A percentile compares a stretch with the other conserved stretches of the same genome.
phyloP scores from a whole-genome alignment of 345 rosid species.

The Ricinus communis region DNA sequence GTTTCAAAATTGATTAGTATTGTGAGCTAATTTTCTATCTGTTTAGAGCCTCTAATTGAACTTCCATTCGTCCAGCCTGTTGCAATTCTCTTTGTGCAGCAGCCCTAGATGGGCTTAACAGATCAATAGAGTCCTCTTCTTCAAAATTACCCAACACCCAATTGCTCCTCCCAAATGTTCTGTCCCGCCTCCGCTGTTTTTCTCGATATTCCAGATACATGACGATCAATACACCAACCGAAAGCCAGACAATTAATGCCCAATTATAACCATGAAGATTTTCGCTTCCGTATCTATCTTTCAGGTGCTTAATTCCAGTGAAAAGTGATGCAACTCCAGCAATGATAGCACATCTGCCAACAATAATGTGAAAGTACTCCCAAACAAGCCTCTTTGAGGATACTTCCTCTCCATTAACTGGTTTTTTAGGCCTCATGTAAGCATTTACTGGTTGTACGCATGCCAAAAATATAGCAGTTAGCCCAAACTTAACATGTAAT shows the following conservation, averaged over 20 bases:
- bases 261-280: constrained; percentile 68
- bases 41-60: constrained; percentile 85
- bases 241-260: constrained; percentile 71
- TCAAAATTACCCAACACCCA: constrained; percentile 81
- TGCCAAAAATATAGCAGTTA: constrained; percentile 67
- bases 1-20: constrained; percentile 25
- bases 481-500: constrained; percentile 79
- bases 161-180: constrained; percentile 55
- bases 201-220: constrained; percentile 64
- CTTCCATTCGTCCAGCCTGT: constrained; percentile 61
- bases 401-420: constrained; percentile 51
- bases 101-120: constrained; percentile 51
- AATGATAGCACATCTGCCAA: constrained; percentile 64
- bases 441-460: constrained; percentile 86
- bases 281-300: constrained; percentile 77
- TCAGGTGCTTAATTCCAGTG: constrained; percentile 71
- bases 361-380: constrained; percentile 78
- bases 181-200: constrained; percentile 44
- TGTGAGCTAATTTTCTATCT: constrained; percentile 39
- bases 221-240: constrained; percentile 43
- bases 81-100: constrained; percentile 43
- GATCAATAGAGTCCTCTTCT: constrained; percentile 82
- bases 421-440: constrained; percentile 69
- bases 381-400: constrained; percentile 61
- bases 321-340: constrained; percentile 65